phyloP scores from a whole-genome alignment of 129 eudicot genomes.

The Deinandra increscens region DNA sequence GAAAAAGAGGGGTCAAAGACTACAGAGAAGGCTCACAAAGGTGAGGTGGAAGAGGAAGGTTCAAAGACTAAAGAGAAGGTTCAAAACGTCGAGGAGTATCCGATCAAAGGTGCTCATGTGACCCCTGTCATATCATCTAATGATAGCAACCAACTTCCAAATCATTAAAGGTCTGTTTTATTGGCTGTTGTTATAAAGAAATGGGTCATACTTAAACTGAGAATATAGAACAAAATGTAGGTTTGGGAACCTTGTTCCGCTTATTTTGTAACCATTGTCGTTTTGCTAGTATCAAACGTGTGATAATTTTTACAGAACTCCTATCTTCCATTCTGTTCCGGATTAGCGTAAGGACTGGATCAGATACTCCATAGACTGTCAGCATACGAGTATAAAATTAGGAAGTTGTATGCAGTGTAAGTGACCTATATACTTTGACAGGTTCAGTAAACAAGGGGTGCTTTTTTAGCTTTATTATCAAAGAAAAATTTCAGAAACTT shows the following conservation, averaged over 20 bases:
- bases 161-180: conserved; percentile 22
- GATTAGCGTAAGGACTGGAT: conserved; percentile 46
- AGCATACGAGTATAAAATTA: conserved; percentile 20
- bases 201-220: not conserved
- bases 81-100: conserved; percentile 32
- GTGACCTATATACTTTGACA: not conserved
- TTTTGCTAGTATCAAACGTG: conserved; percentile 23
- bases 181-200: conserved; percentile 17
- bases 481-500: not conserved
- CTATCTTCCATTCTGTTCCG: conserved; percentile 21
- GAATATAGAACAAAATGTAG: conserved; percentile 17
- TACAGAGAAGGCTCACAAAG: not conserved
- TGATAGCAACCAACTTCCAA: conserved; percentile 25
- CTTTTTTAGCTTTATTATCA: not conserved
- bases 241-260: conserved; percentile 38
- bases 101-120: conserved; percentile 30
- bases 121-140: conserved; percentile 19
- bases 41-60: not conserved
- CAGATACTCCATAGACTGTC: conserved; percentile 81
- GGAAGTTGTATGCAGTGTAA: conserved; percentile 10
- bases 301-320: conserved; percentile 28
- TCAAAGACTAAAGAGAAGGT: not conserved
- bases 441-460: not conserved
- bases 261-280: conserved; percentile 22
- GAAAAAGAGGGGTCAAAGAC: conserved; percentile 15